phyloP scores from a whole-genome alignment of 139 green algal genomes.

The Chlorella sorokiniana region DNA sequence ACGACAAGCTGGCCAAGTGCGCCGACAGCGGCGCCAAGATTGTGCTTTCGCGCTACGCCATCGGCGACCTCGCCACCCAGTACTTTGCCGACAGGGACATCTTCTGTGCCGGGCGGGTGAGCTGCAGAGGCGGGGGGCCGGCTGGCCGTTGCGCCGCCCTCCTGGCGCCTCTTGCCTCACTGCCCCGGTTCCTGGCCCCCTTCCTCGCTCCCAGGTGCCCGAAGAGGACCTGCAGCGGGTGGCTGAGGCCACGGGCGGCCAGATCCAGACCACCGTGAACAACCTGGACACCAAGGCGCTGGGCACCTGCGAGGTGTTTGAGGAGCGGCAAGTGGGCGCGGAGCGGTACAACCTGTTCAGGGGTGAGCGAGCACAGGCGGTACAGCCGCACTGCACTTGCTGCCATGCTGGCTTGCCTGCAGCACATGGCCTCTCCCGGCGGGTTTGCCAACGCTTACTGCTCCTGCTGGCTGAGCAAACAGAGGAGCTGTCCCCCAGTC shows the following conservation, averaged over 20 bases:
- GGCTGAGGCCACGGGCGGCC: conserved; percentile 79
- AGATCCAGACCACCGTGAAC: conserved; percentile 94
- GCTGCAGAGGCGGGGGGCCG: background rate
- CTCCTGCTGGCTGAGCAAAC: no score
- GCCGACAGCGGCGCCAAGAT: conserved; percentile 87
- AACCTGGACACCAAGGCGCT: conserved; percentile 81
- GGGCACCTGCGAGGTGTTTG: conserved; percentile 88
- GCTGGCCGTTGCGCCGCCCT: background rate
- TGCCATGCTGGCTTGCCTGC: background rate
- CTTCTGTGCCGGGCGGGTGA: conserved; percentile 94
- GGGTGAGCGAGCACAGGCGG: conserved; percentile 39
- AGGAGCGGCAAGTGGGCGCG: conserved; percentile 96
- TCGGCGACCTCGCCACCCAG: conserved; percentile 96
- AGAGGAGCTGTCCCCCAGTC: no score
- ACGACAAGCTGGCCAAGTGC: conserved; percentile 96
- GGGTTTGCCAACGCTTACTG: no score
- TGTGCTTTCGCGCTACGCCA: conserved; percentile 89
- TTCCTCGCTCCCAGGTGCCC: conserved; percentile 54
- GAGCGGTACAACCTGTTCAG: conserved; percentile 99
- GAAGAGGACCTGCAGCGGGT: conserved; percentile 92
- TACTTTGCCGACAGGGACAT: conserved; percentile 98
- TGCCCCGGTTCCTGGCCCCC: background rate
- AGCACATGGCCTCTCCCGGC: no score
- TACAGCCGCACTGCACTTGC: background rate
- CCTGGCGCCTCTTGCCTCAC: background rate